Base-by-base conservation (phyloP, 164 flowering plant species). In the Umbilicus rupestris region DNA sequence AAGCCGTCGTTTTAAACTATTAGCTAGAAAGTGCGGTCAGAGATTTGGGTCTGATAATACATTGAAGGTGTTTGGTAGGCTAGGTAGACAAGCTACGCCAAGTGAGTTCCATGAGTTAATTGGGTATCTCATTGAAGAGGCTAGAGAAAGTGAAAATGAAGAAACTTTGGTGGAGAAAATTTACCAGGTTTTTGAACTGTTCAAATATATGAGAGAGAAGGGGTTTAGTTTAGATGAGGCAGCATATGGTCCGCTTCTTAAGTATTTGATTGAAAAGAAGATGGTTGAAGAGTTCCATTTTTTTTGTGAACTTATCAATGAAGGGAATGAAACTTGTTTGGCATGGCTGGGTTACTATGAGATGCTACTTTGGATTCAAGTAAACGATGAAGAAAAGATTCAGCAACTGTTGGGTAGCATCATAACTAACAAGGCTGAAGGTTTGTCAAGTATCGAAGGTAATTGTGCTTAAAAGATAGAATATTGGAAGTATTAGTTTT, bases 271-370 rank as follows among this genome's bases (percentile, higher is more conserved):
- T 71, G 95, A 91, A 19, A 81, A 67, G 82, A 79, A 70, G 24
- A 78, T 87, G 96, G 74, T 70, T 26, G 75, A 84, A 39, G 97
- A 89, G 60, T 91, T 94, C 71, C 70, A 77, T 20, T 76, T 74
- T 59, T 84, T 89, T 65, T 65, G 62, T 67, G 75, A 69, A 7
- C 20, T 77, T 26, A 78, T 94, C 62, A 76, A 74, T 66, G 83
- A 77, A 22, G 81, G 65, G 30, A 82, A 76, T 77, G 71, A 82
- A 26, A 37, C 57, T 71, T 71, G 76, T 35, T 30, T 71, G 70
- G 70, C 85, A 55, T 78, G 89, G 71, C 68, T 94, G 58, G 90
- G 87, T 63, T 94, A 94, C 72, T 94, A 94, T 73, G 95, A 94
- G 76, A 94, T 94, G 96, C 68, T 82, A 67, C 78, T 94, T 7